Conservation (phyloP, 2,329 filamentous ascomycete species). For the Curvularia eragrostidis region DNA sequence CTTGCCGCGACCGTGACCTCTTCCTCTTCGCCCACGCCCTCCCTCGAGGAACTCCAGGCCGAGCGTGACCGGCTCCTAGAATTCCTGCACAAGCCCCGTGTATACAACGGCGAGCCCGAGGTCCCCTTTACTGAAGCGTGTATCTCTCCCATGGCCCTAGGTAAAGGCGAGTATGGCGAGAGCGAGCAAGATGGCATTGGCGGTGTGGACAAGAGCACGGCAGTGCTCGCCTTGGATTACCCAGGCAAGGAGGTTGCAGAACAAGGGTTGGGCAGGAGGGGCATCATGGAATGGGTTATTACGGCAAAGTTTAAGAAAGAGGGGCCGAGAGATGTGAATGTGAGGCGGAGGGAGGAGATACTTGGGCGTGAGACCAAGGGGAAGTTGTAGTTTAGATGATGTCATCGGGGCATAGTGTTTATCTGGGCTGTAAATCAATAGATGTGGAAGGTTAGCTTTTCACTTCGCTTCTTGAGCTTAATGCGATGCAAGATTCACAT, state of each 20-base stretch:
- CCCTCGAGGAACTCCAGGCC: slow-evolving; percentile 50
- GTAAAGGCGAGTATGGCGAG: slow-evolving; percentile 48
- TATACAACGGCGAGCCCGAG: slow-evolving; percentile 36
- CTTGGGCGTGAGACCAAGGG: slow-evolving; percentile 44
- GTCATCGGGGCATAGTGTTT: neutral
- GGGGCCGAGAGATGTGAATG: slow-evolving; percentile 62
- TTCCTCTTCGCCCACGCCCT: slow-evolving; percentile 32
- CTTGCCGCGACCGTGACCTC: slow-evolving; percentile 51
- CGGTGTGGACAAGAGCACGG: slow-evolving; percentile 55
- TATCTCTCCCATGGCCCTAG: slow-evolving; percentile 51
- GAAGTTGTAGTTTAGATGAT: slow-evolving; percentile 22
- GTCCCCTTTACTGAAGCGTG: slow-evolving; percentile 55
- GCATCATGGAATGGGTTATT: slow-evolving; percentile 63
- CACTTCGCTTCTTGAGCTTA: no score
- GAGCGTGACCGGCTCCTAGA: slow-evolving; percentile 46
- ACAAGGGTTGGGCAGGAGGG: slow-evolving; percentile 56
- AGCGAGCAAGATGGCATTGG: slow-evolving; percentile 39
- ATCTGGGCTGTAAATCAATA: neutral
- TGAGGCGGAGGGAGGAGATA: slow-evolving; percentile 54
- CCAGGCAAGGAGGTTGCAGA: slow-evolving; percentile 63
- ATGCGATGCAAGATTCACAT: no score
- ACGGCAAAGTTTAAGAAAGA: slow-evolving; percentile 64
- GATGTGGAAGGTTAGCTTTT: no score
- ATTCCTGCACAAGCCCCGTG: slow-evolving; percentile 62
- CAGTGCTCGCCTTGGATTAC: slow-evolving; percentile 61